Conservation (phyloP, 371 early-diverging fungal species). For the Dinochytrium kinnereticum region DNA sequence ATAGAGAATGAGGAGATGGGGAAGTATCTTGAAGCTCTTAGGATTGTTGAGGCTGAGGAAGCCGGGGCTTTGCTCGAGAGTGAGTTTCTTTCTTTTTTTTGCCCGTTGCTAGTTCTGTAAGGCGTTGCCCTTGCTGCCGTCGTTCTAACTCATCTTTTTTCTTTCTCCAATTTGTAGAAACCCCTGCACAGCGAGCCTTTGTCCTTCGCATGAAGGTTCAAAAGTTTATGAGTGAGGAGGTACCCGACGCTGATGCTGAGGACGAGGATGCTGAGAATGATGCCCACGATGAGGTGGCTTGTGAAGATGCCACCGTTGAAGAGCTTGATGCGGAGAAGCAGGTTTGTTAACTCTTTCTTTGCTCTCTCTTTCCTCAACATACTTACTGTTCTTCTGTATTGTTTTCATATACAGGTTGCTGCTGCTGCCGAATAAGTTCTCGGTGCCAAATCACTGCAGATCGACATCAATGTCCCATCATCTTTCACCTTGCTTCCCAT, state of each 20-base stretch:
- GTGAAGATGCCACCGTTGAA: conserved; percentile 11
- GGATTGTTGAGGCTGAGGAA: conserved; percentile 2
- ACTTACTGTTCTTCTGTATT: background rate
- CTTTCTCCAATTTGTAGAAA: conserved; percentile 6
- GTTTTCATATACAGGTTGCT: background rate
- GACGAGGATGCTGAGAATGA: conserved; percentile 10
- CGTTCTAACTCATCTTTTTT: background rate
- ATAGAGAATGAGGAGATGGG: conserved; percentile 13
- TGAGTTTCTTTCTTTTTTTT: background rate
- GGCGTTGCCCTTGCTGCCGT: too few relatives aligned
- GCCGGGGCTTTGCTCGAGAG: background rate
- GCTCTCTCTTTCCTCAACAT: too few relatives aligned
- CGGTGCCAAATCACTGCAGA: too few relatives aligned
- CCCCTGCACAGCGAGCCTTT: conserved; percentile 11
- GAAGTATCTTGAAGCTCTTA: background rate
- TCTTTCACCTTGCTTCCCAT: too few relatives aligned
- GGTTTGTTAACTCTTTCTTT: background rate
- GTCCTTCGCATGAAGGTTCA: conserved; percentile 5
- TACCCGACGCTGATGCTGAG: background rate
- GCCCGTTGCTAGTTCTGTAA: background rate
- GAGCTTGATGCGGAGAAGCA: background rate
- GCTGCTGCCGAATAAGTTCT: background rate
- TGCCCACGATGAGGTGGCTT: conserved; percentile 7
- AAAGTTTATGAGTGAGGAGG: conserved; percentile 18
- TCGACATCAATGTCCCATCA: too few relatives aligned